Evolutionary conservation across 2,329 filamentous ascomycete species (phyloP).

Genomic region (Arachnopeziza araneosa): DNA sequence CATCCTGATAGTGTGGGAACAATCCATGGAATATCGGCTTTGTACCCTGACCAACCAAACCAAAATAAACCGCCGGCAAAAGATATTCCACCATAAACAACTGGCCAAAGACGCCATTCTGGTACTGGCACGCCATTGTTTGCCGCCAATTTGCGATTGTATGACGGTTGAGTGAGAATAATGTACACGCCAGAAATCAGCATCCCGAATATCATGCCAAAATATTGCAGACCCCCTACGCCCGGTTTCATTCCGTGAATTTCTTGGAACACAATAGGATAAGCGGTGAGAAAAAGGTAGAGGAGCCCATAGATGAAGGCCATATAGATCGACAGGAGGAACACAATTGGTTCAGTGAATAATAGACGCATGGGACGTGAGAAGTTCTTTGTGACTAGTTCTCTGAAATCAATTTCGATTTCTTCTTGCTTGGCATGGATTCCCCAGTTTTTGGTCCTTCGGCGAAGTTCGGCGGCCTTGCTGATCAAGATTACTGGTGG

Average conservation of each 20-base stretch:
- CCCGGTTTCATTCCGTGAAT: slow-evolving; percentile 67
- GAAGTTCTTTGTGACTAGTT: slow-evolving; percentile 54
- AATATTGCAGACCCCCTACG: slow-evolving; percentile 71
- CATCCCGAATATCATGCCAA: slow-evolving; percentile 75
- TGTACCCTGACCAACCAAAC: slow-evolving; percentile 64
- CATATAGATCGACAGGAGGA: slow-evolving; percentile 64
- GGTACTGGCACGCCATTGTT: slow-evolving; percentile 62
- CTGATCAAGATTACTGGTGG: slow-evolving; percentile 58
- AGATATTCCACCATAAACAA: slow-evolving; percentile 53
- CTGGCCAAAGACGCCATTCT: slow-evolving; percentile 60
- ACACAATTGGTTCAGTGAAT: slow-evolving; percentile 64
- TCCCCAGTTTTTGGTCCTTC: slow-evolving; percentile 62
- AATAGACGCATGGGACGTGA: slow-evolving; percentile 40
- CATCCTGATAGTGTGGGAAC: slow-evolving; percentile 54
- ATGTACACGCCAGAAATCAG: slow-evolving; percentile 62
- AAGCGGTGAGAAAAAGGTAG: slow-evolving; percentile 82
- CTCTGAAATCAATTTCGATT: slow-evolving; percentile 59
- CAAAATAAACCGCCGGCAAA: slow-evolving; percentile 67
- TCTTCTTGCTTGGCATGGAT: slow-evolving; percentile 68
- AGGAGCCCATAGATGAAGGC: slow-evolving; percentile 73
- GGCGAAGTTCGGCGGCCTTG: slow-evolving; percentile 56
- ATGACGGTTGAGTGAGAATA: slow-evolving; percentile 57
- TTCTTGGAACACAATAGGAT: slow-evolving; percentile 71
- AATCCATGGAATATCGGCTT: slow-evolving; percentile 52
- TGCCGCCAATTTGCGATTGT: slow-evolving; percentile 61